Conservation (phyloP, 352 stramenopile species). For the Plasmopara halstedii region DNA sequence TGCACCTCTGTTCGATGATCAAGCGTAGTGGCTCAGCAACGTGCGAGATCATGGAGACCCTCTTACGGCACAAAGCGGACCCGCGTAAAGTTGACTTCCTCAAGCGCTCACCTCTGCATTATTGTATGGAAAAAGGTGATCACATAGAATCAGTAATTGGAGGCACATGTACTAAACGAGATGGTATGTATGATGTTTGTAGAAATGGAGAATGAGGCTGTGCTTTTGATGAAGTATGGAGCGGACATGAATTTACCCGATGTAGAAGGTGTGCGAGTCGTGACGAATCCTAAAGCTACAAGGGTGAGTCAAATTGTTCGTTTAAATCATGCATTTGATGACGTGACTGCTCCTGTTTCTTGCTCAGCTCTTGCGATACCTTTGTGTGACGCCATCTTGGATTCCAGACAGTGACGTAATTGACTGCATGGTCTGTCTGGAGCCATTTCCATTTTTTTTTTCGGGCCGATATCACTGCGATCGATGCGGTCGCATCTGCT, state of each 20-base stretch:
- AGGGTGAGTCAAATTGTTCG: conserved; percentile 29
- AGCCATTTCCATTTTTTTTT: conserved; percentile 66
- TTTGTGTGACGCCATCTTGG: conserved; percentile 50
- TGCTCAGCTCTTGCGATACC: conserved; percentile 40
- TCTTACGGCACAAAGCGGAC: conserved; percentile 51
- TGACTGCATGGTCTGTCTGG: conserved; percentile 66
- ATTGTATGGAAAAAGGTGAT: conserved; percentile 67
- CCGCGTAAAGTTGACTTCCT: conserved; percentile 48
- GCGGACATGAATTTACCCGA: conserved; percentile 69
- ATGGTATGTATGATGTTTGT: background rate
- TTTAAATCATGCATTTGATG: background rate
- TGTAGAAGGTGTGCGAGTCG: conserved; percentile 42
- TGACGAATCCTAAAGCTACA: conserved; percentile 51
- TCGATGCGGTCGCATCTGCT: conserved; percentile 69
- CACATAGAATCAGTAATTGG: background rate
- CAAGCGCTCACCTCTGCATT: conserved; percentile 72
- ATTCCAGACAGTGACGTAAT: conserved; percentile 49
- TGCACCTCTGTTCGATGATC: conserved; percentile 69
- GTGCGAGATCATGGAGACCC: conserved; percentile 48
- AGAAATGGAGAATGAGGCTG: conserved; percentile 60
- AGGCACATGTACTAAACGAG: conserved; percentile 1
- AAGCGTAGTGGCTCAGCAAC: conserved; percentile 36
- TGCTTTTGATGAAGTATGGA: conserved; percentile 53
- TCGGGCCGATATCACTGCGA: conserved; percentile 67
- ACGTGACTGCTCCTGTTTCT: conserved; percentile 2